phyloP scores from a whole-genome alignment of 164 flowering plant genomes.

The Macadamia integrifolia region DNA sequence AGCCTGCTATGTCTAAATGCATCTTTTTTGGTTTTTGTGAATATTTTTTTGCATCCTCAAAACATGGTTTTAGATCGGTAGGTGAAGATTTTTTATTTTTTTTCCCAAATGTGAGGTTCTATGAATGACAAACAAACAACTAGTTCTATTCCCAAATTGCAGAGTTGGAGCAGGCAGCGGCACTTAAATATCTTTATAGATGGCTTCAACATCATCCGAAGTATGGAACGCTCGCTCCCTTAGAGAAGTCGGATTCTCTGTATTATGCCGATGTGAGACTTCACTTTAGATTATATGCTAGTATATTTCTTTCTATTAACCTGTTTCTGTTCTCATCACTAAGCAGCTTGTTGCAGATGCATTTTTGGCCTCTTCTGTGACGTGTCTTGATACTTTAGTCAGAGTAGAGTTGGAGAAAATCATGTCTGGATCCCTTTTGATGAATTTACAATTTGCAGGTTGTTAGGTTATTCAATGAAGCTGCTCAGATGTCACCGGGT shows the following conservation, averaged over 20 bases:
- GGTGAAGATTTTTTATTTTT: background rate
- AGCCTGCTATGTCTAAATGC: background rate
- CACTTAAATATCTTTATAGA: conserved; percentile 74
- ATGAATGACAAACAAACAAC: background rate
- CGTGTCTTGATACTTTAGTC: background rate
- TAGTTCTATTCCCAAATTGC: conserved; percentile 20
- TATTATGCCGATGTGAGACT: conserved; percentile 86
- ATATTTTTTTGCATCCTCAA: background rate
- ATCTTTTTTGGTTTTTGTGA: background rate
- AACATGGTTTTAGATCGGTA: background rate
- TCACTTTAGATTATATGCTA: background rate
- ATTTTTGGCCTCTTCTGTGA: background rate
- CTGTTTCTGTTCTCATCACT: background rate
- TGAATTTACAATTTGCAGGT: conserved; percentile 39
- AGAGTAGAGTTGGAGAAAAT: background rate
- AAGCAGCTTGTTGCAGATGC: background rate
- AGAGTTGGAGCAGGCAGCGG: conserved; percentile 94
- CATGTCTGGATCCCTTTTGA: background rate
- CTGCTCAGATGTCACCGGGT: conserved; percentile 83
- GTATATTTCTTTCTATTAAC: background rate
- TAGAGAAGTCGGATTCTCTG: conserved; percentile 53
- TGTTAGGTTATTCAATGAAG: conserved; percentile 70
- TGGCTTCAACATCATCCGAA: conserved; percentile 92
- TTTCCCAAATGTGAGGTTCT: background rate
- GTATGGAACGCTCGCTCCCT: conserved; percentile 63